Base-by-base conservation (phyloP, 768 basidiomycete genomes). In the Dioszegia aurantiaca region DNA sequence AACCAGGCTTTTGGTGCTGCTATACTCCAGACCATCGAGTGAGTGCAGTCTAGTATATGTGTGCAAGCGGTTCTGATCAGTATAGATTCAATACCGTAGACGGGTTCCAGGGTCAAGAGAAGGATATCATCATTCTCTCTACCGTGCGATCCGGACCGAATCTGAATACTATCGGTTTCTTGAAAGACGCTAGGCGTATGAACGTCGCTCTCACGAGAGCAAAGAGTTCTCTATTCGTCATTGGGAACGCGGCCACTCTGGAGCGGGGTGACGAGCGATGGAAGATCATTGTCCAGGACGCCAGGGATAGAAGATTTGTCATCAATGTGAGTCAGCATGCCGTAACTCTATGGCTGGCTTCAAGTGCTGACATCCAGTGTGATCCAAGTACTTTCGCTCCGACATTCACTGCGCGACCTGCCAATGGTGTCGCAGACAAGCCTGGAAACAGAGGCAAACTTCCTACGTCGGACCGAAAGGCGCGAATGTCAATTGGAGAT, bases 201-300 rank as follows among this genome's bases (percentile, higher is more conserved):
- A 98, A 99, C 76, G 94, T 99, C n/a, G 93, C 93, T 27, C 79
- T 99, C 24, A 99, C 94, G n/a, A 86, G 95, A 67, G 90, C 94
- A 2, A 89, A 87, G 68, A 90, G 90, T 6, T 95, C 94, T 10
- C 78, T 99, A 2, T 99, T 92, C 76, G 86, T 99, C 55, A 81
- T 99, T 28, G 95, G 95, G 6, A 86, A 98, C 75, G 87, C 86
- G 12, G 80, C 89, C 6, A 98, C 93, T 1, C 81, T 99, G 4
- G 88, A 92, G 74, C 81, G 92, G 54, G 90, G 90, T 63, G 86
- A 93, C 65, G 78, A 80, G 17, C 84, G 80, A 12, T 97, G 93
- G 93, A 81, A 80, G 58, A 78, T 80, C 27, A 92, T 95, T 44
- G 81, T 95, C 24, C 74, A 79, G 19, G 87, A 97, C 71, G 90